Base-by-base conservation (phyloP, 1,284 basidiomycete genomes). In the Sparassis latifolia region DNA sequence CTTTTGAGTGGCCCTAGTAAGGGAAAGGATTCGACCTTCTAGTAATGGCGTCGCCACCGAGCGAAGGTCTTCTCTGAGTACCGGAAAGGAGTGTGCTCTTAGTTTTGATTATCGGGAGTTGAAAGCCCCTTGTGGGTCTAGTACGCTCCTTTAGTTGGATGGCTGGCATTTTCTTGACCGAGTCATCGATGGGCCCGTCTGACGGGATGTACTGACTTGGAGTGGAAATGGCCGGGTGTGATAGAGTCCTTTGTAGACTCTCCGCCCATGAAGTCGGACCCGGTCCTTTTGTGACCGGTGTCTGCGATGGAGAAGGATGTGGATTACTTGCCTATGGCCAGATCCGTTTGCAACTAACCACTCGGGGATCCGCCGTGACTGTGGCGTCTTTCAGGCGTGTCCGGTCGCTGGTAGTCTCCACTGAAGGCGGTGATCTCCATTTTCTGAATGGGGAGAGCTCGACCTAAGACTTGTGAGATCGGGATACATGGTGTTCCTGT, bases 261-360 rank as follows among this genome's bases (percentile, higher is more conserved):
- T 31, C 40, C 35, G 35, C 40, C 52, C 54, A 29, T 35, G 43
- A 31, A 33, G 47, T 55, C 53, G 39, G 50, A 40, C 42, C 47
- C 47, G 51, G 56, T 58, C 56, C 49, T 50, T 61, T 44, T 53
- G 52, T 49, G 53, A 50, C 47, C 50, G 45, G 51, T 55, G 57
- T 41, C 51, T 49, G 61, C 53, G 33, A 52, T 56, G 56, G 47
- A 49, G 60, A 65, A 65, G 66, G 61, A 60, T 66, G 67, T 66
- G 68, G 66, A 68, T 70, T 69, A 61, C 59, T 70, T 69, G 67
- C 69, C 64, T 61, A 68, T 71, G 65, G 69, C 66, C 63, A 71
- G 63, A 61, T 62, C 64, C 64, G 63, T 59, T 60, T 44, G 66
- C 68, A 66, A 60, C 54, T 65, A 66, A 64, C 56, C 60, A 68